Percentiles rank a stretch among this genome's conserved stretches.
Evolutionary conservation across 257 asterid genomes (phyloP).

Genomic region (Solanum piurae): DNA sequence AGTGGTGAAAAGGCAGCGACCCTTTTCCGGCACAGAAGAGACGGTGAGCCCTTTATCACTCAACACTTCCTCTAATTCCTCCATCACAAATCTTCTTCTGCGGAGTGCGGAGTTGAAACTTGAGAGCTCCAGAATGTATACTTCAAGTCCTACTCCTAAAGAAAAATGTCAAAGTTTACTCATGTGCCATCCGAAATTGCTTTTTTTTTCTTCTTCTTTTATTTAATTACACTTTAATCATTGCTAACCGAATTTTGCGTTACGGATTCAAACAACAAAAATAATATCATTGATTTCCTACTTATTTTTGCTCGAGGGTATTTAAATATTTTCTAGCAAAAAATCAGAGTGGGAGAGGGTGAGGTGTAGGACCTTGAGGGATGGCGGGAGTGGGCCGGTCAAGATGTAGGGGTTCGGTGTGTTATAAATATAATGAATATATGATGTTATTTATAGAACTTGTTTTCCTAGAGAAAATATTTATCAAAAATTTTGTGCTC

Average conservation of each 20-base stretch:
- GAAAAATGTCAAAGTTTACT: neutral
- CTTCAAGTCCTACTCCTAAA: neutral
- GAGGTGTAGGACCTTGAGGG: neutral
- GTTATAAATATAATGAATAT: too few relatives aligned
- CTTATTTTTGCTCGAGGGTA: too few relatives aligned
- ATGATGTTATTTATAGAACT: too few relatives aligned
- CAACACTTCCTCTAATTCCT: slow-evolving; percentile 37
- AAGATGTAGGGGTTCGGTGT: neutral
- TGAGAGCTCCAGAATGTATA: neutral
- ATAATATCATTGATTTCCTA: neutral
- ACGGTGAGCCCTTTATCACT: slow-evolving; percentile 22
- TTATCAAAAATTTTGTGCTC: too few relatives aligned
- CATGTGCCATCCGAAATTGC: neutral
- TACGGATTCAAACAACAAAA: neutral
- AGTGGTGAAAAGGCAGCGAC: slow-evolving; percentile 69
- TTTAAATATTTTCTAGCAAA: too few relatives aligned
- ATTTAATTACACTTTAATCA: neutral
- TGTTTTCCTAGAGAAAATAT: neutral
- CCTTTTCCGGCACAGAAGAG: slow-evolving; percentile 54
- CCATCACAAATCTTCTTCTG: slow-evolving; percentile 26
- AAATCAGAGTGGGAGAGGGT: neutral
- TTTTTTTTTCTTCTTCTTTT: too few relatives aligned
- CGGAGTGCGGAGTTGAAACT: neutral
- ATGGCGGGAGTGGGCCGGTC: neutral
- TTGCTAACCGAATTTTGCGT: neutral